phyloP scores from a whole-genome alignment of 1,284 basidiomycete genomes.

The Cryptococcus floricola region DNA sequence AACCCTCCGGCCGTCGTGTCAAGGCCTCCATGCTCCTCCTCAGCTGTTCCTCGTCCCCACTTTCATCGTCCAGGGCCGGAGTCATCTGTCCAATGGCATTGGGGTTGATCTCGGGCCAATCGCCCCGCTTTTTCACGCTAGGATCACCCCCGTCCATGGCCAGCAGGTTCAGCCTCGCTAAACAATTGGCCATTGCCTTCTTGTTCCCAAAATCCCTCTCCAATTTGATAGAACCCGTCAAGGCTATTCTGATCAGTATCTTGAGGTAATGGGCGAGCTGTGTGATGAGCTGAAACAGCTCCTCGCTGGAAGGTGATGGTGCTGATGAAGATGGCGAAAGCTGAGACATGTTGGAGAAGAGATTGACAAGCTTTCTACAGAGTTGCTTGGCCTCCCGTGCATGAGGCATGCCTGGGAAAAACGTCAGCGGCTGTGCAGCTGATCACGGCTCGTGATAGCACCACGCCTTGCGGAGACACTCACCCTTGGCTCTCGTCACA shows the following conservation, averaged over 20 bases:
- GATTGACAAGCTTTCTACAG: slow-evolving; percentile 97
- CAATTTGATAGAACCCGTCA: slow-evolving; percentile 91
- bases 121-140: slow-evolving; percentile 55
- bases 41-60: slow-evolving; percentile 36
- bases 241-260: slow-evolving; percentile 95
- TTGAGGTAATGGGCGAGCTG: slow-evolving; percentile 98
- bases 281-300: slow-evolving; percentile 94
- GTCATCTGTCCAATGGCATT: neutral
- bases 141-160: slow-evolving; percentile 84
- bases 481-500: slow-evolving; percentile 77
- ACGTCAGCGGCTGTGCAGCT: neutral
- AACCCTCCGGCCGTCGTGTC: slow-evolving; percentile 41
- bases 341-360: slow-evolving; percentile 87
- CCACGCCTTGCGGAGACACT: slow-evolving; percentile 19
- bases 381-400: slow-evolving; percentile 97
- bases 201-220: slow-evolving; percentile 81
- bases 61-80: neutral
- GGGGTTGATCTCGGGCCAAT: slow-evolving; percentile 24
- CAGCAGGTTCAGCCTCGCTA: slow-evolving; percentile 86
- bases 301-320: slow-evolving; percentile 73
- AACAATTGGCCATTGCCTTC: slow-evolving; percentile 81
- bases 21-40: slow-evolving; percentile 40
- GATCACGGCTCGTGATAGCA: neutral
- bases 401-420: slow-evolving; percentile 80
- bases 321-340: slow-evolving; percentile 32